These are phyloP conservation scores for Thielaviopsis cerberus DNA, from an alignment of 2,329 filamentous ascomycete genomes.

Conservation along the genomic window DNA sequence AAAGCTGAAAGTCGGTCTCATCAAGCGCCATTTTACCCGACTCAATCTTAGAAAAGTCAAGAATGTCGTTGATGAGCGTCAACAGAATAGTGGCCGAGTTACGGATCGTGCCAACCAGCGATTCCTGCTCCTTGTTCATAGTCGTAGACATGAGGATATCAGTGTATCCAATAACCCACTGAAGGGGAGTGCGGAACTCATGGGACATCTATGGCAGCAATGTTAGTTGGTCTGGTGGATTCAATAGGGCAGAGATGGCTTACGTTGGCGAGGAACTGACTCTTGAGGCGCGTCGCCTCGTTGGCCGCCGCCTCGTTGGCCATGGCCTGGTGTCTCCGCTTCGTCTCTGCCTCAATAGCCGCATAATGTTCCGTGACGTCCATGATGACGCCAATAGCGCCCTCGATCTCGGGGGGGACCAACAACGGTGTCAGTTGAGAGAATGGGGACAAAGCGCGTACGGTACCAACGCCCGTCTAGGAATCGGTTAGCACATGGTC, in stretches of 20 bases:
- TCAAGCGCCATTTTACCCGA: conserved; percentile 61
- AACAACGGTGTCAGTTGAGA: conserved; percentile 18
- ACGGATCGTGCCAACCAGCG: conserved; percentile 62
- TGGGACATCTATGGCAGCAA: conserved; percentile 43
- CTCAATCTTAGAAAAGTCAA: conserved; percentile 78
- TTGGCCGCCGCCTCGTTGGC: conserved; percentile 64
- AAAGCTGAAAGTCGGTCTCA: conserved; percentile 61
- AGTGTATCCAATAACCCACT: conserved; percentile 63
- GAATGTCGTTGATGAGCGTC: conserved; percentile 78
- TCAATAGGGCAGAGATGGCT: conserved; percentile 11
- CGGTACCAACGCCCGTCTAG: conserved; percentile 47
- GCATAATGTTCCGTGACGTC: conserved; percentile 56
- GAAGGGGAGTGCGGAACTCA: conserved; percentile 61
- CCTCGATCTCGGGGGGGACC: conserved; percentile 35
- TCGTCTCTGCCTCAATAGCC: conserved; percentile 43
- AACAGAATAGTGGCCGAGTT: conserved; percentile 63
- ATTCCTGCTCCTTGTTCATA: conserved; percentile 50
- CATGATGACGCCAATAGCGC: conserved; percentile 62
- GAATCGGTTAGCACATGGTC: conserved; percentile 5
- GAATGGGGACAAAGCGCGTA: conserved; percentile 50
- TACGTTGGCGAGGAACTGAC: conserved; percentile 54
- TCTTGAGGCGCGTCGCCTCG: conserved; percentile 63
- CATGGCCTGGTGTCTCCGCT: conserved; percentile 50
- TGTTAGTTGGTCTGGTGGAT: conserved; percentile 9
- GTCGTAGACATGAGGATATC: conserved; percentile 53